phyloP scores from a whole-genome alignment of 1,284 basidiomycete species.

The Schizophyllum amplum region DNA sequence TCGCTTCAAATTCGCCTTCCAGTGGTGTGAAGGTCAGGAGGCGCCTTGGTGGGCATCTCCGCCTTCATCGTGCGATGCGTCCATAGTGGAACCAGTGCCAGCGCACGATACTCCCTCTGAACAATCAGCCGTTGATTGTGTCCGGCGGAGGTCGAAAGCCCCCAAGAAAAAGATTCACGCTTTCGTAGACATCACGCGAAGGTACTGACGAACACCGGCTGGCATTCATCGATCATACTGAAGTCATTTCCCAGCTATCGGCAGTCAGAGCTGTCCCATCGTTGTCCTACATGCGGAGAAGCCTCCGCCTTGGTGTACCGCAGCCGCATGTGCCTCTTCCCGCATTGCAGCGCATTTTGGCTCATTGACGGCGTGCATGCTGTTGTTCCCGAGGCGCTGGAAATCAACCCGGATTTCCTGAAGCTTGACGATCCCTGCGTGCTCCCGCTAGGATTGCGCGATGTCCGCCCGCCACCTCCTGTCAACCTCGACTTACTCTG shows the following conservation, averaged over 20 bases:
- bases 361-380: slow-evolving; percentile 17
- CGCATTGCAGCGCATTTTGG: slow-evolving; percentile 53
- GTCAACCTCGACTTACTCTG: slow-evolving; percentile 22
- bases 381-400: slow-evolving; percentile 24
- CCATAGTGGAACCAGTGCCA: background rate
- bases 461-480: slow-evolving; percentile 16
- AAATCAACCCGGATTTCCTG: slow-evolving; percentile 43
- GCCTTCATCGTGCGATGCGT: too few relatives aligned
- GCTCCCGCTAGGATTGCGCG: slow-evolving; percentile 9
- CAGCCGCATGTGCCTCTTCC: slow-evolving; percentile 55
- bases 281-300: slow-evolving; percentile 28
- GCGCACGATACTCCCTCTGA: background rate
- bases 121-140: too few relatives aligned
- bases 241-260: background rate
- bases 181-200: too few relatives aligned
- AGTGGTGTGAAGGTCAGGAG: slow-evolving; percentile 66
- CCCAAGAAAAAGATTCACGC: too few relatives aligned
- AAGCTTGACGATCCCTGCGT: slow-evolving; percentile 22
- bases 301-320: slow-evolving; percentile 45
- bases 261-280: slow-evolving; percentile 11
- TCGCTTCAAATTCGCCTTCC: slow-evolving; percentile 72
- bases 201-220: too few relatives aligned
- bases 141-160: too few relatives aligned
- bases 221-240: too few relatives aligned
- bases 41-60: background rate